Evolutionary conservation across 1,139 yeast species (phyloP).

Genomic region (Debaryomycetaceae sp.): DNA sequence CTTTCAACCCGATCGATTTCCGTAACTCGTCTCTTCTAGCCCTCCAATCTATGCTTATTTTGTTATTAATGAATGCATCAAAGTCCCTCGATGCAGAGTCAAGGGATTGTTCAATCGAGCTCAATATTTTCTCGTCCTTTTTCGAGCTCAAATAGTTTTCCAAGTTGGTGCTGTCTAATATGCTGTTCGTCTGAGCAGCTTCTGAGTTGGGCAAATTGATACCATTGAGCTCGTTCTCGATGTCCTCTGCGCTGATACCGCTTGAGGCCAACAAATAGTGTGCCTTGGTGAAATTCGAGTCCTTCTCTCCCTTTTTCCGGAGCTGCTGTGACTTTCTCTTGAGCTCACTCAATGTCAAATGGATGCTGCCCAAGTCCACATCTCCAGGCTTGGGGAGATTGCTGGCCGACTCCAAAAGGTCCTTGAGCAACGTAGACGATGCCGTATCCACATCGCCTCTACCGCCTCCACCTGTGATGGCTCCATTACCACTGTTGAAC

Average conservation of each 20-base stretch:
- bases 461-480: not conserved
- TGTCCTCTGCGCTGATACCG: constrained; percentile 85
- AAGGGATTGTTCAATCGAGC: constrained; percentile 81
- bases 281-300: constrained; percentile 65
- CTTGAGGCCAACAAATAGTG: constrained; percentile 88
- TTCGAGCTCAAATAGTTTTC: constrained; percentile 62
- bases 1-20: constrained; percentile 54
- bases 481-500: not conserved
- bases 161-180: constrained; percentile 19
- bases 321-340: constrained; percentile 64
- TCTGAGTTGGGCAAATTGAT: constrained; percentile 21
- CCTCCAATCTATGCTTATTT: constrained; percentile 81
- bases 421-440: constrained; percentile 40
- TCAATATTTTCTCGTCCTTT: constrained; percentile 78
- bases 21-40: constrained; percentile 69
- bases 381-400: constrained; percentile 61
- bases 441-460: constrained; percentile 1
- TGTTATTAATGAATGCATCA: constrained; percentile 70
- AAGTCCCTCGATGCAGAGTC: constrained; percentile 76
- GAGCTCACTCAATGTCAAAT: constrained; percentile 73
- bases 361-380: constrained; percentile 67
- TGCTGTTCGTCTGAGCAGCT: constrained; percentile 3
- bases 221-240: constrained; percentile 60
- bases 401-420: constrained; percentile 66
- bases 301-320: constrained; percentile 40